These are phyloP conservation scores for Tolypocladium guangdongense DNA, from an alignment of 2,329 filamentous ascomycete genomes.

Conservation along the genomic window DNA sequence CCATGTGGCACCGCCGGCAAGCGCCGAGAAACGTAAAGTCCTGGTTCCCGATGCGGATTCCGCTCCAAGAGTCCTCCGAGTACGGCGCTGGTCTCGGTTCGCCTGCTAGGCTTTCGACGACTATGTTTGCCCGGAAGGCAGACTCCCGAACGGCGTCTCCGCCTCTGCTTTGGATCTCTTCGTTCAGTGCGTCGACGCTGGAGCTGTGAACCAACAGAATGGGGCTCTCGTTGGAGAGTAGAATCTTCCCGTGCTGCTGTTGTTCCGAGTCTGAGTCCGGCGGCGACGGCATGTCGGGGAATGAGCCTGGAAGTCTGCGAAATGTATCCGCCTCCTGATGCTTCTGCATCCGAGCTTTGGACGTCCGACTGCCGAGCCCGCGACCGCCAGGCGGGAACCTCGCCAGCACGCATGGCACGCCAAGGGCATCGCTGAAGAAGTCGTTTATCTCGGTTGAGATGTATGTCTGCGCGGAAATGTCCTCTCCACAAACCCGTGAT, in stretches of 20 bases:
- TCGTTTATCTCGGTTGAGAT: slow-evolving; percentile 49
- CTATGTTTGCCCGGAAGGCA: slow-evolving; percentile 82
- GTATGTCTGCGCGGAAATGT: slow-evolving; percentile 61
- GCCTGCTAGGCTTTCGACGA: slow-evolving; percentile 41
- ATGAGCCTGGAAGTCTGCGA: slow-evolving; percentile 38
- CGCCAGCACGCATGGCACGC: slow-evolving; percentile 71
- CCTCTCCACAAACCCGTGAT: slow-evolving; percentile 76
- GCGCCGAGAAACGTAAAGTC: slow-evolving; percentile 65
- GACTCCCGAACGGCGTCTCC: slow-evolving; percentile 57
- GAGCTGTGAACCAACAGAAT: slow-evolving; percentile 75
- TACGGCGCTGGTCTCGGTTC: slow-evolving; percentile 46
- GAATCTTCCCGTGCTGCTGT: slow-evolving; percentile 40
- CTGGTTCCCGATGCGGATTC: slow-evolving; percentile 52
- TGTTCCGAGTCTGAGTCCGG: slow-evolving; percentile 46
- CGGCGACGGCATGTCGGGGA: slow-evolving; percentile 41
- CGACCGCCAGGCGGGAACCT: slow-evolving; percentile 64
- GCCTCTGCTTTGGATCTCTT: slow-evolving; percentile 51
- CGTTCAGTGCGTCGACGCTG: slow-evolving; percentile 70
- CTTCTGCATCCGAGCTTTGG: slow-evolving; percentile 59
- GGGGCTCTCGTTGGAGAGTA: slow-evolving; percentile 87
- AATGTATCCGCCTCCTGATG: slow-evolving; percentile 29
- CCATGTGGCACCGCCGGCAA: slow-evolving; percentile 90
- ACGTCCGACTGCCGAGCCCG: slow-evolving; percentile 50
- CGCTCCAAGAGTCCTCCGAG: slow-evolving; percentile 69
- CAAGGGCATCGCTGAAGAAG: slow-evolving; percentile 70